These are phyloP conservation scores for Phanerochaete sordida DNA, from an alignment of 768 basidiomycete genomes.

Conservation along the genomic window DNA sequence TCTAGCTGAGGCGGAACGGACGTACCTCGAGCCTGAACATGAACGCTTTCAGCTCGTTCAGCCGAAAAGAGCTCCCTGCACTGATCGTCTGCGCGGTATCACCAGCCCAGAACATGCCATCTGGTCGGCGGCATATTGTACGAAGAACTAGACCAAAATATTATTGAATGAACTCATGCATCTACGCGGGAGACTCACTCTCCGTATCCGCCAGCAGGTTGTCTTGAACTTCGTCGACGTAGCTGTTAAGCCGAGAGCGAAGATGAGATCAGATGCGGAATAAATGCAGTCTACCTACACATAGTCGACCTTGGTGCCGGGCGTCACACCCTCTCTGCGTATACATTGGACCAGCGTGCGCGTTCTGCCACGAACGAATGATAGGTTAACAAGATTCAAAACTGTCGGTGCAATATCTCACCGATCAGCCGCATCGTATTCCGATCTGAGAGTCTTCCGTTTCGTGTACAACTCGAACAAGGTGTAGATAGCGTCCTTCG, in stretches of 20 bases:
- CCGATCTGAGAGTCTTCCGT: slow-evolving; percentile 39
- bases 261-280: background rate
- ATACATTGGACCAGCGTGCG: slow-evolving; percentile 45
- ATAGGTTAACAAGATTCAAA: background rate
- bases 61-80: slow-evolving; percentile 65
- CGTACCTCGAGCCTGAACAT: slow-evolving; percentile 56
- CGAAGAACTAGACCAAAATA: slow-evolving; percentile 47
- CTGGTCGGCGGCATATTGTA: slow-evolving; percentile 53
- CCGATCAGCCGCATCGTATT: slow-evolving; percentile 62
- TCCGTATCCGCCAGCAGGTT: slow-evolving; percentile 63
- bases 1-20: too few species aligned
- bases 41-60: slow-evolving; percentile 67
- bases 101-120: slow-evolving; percentile 78
- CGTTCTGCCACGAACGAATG: slow-evolving; percentile 35
- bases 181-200: slow-evolving; percentile 32
- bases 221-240: slow-evolving; percentile 69
- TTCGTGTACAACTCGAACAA: slow-evolving; percentile 52
- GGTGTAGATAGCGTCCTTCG: slow-evolving; percentile 45
- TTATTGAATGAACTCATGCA: background rate
- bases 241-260: slow-evolving; percentile 34
- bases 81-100: slow-evolving; percentile 78
- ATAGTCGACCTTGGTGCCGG: slow-evolving; percentile 47
- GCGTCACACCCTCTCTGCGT: slow-evolving; percentile 21
- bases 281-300: slow-evolving; percentile 38
- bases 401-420: too few species aligned